Base-by-base conservation (phyloP, 176 grass and related monocot species). In the Saccharum spontaneum region DNA sequence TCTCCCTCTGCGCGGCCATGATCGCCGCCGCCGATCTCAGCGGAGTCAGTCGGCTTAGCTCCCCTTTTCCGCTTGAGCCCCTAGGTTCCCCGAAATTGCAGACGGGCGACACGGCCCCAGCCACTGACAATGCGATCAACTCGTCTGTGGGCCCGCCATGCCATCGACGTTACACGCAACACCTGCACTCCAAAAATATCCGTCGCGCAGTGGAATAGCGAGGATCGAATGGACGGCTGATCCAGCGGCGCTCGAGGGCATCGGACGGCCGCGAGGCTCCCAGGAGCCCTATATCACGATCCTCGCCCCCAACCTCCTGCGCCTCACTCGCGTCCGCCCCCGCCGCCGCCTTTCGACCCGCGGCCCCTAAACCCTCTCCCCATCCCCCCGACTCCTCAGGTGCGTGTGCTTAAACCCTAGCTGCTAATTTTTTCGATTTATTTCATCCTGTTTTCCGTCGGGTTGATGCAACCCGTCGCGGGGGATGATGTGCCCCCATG, bases 1-100 rank as follows among this genome's bases (percentile, higher is more conserved):
- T 84, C n/a, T 90, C 89, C 85, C 81, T 87, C 81, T 76, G 85
- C 69, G 85, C 57, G 49, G 85, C 57, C 88, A 79, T 79, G 48
- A 28, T 55, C 64, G 10, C 62, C 86, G 67, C 67, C 69, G 69
- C 46, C 59, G 80, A 87, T 73, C 79, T 67, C 18, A 39, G 67
- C 23, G 48, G 45, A 66, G 50, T 54, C 50, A 54, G 28, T 12
- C 59, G 9, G 64, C 44, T n/a, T 6, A 17, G 26, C 31, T 48
- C 16, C n/a, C 0, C 13, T 61, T 82, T 83, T 55, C 5, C 79
- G 3, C 0, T 60, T 39, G 0, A 17, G 0, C 60, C 75, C 88
- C 68, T 79, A 4, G 0, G 1, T 79, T 7, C 0, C 12, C 0
- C 31, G 8, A 31, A 50, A 80, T 63, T 10, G 22, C 44, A 20